Percentiles rank a stretch among this genome's conserved stretches.
phyloP scores from a whole-genome alignment of 1,284 basidiomycete genomes.

The Volvariella volvacea region DNA sequence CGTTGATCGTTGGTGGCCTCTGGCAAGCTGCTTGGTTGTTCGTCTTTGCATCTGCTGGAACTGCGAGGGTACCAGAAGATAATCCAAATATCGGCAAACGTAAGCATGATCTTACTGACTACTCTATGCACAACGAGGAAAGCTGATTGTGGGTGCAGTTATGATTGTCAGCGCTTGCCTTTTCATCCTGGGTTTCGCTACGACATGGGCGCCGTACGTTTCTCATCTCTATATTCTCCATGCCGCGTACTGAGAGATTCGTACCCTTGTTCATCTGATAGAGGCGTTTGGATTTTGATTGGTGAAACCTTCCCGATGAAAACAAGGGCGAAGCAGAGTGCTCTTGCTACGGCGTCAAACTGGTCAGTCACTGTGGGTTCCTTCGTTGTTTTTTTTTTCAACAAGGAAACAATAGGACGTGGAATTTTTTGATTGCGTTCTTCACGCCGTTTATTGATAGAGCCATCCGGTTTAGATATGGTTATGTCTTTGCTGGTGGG shows the following conservation, averaged over 20 bases:
- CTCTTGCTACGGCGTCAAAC: conserved; percentile 57
- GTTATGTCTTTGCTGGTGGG: conserved; percentile 65
- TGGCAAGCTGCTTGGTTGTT: conserved; percentile 78
- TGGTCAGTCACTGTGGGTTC: conserved; percentile 18
- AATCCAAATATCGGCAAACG: conserved; percentile 47
- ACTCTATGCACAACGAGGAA: too few species aligned
- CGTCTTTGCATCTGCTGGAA: conserved; percentile 72
- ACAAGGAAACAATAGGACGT: conserved; percentile 39
- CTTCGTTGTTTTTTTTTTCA: not conserved
- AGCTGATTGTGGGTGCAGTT: conserved; percentile 30
- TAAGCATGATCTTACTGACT: conserved; percentile 26
- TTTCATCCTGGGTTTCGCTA: conserved; percentile 75
- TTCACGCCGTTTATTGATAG: conserved; percentile 64
- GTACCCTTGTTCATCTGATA: too few species aligned
- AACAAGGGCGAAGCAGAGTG: conserved; percentile 72
- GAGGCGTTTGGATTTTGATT: conserved; percentile 68
- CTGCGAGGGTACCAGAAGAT: conserved; percentile 47
- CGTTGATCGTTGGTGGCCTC: conserved; percentile 61
- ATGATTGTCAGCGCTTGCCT: conserved; percentile 77
- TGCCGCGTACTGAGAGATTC: too few species aligned
- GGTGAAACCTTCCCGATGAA: conserved; percentile 75
- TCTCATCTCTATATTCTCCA: conserved; percentile 4
- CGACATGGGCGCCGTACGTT: conserved; percentile 61
- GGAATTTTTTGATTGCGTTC: conserved; percentile 75
- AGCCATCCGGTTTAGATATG: conserved; percentile 59